Evolutionary conservation across 441 rosid species (phyloP), one percentile per base, ranked within the genome.

Genomic region (Populus hybrid): DNA sequence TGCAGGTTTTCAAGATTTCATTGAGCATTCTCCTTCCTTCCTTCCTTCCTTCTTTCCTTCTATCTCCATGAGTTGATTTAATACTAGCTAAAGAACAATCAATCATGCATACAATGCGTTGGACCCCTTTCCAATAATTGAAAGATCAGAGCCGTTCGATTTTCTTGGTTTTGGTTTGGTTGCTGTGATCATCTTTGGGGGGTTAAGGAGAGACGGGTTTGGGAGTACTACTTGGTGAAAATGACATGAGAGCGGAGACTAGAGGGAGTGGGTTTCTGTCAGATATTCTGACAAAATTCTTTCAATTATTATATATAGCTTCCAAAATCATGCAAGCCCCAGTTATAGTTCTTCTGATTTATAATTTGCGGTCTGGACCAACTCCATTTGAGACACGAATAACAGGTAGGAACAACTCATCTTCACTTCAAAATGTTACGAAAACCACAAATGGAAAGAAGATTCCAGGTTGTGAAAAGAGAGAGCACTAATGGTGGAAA

Each of bases 141-240:
- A 73, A 70, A 71, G 73, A 85, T 85, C 85, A 46, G 78, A 40
- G 78, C 85, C 84, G 77, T 85, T 76, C 40, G 70, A 74, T 64
- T 68, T 23, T 8, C 21, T 65, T 23, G 76, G 75, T 67, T 24
- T 7, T 14, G 18, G 7, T n/a, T 32, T 76, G 61, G 12, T 6
- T 23, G 24, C 23, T 30, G 63, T 75, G 57, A 8, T 54, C n/a
- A 23, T 46, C 66, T 24, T 80, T 26, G 38, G 16, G 21, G 63
- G 18, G 28, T 20, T 20, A 18, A 32, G n/a, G 23, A 21, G 36
- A 7, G 68, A 32, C 10, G 38, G 50, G 28, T 21, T 26, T 69
- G 20, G 32, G 67, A 54, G 74, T 59, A 35, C 40, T 59, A 35
- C 63, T 20, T 40, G 61, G 38, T 81, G 86, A 79, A 72, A 69